Evolutionary conservation across 805 yeast genomes (phyloP), one percentile per base, ranked within the genome.

Genomic region (Wickerhamomyces bisporus): DNA sequence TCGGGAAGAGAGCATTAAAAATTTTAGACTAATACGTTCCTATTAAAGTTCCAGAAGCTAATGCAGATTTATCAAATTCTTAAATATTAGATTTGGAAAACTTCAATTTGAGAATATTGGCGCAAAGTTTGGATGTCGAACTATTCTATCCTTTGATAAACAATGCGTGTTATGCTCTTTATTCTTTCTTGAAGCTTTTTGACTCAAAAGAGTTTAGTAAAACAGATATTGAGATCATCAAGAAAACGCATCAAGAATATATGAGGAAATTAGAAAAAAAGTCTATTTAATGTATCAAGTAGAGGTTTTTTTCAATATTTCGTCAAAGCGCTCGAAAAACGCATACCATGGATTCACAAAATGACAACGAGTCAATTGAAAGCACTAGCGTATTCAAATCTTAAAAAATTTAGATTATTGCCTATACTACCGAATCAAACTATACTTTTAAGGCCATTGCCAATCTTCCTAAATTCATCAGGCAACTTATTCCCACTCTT

Each of bases 401-500:
- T 8, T 9, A 13, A n/a, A 6, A 13, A 14, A 12, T 14, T 20
- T 19, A 23, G 21, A 11, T 32, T 26, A 14, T 6, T 32, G 12
- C 30, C 33, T 31, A 42, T 36, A 44, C n/a, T n/a, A n/a, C n/a
- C n/a, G n/a, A n/a, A n/a, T n/a, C n/a, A n/a, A 18, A 35, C 11
- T 24, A 50, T 47, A 26, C 38, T 41, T 26, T 34, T 26, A 10
- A 42, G 6, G 6, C 24, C 29, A 14, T 28, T 42, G 13, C 31
- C 35, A 25, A 49, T 15, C 17, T 38, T 50, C 31, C 37, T 48
- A 21, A 54, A 44, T 34, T 49, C 48, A 3, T 39, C 40, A 11
- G 58, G 58, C 1, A 54, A 12, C 29, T 38, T 48, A 23, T 42
- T 41, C 6, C 53, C 52, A 36, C 47, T 51, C 30, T 47, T 49